Conservation (phyloP, 2,329 filamentous ascomycete genomes). For the Trichoderma harzianum region DNA sequence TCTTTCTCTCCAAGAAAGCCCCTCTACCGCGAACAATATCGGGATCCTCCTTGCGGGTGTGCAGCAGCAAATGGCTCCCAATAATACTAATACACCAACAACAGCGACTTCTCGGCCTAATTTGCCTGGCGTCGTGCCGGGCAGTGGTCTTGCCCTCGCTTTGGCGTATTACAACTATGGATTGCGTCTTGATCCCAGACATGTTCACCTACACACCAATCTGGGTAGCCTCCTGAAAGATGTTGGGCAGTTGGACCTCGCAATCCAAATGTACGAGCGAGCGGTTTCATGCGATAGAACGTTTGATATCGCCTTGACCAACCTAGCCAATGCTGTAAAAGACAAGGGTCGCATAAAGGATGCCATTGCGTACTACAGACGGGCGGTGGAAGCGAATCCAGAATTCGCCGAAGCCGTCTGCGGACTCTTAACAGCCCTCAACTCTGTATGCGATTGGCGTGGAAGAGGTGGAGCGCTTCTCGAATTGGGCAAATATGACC, state of each 20-base stretch:
- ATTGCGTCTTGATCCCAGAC: slow-evolving; percentile 76
- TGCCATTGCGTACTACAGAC: slow-evolving; percentile 86
- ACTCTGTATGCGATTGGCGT: slow-evolving; percentile 94
- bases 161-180: slow-evolving; percentile 96
- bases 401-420: slow-evolving; percentile 97
- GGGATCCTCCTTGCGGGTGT: slow-evolving; percentile 95
- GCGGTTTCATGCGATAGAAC: slow-evolving; percentile 89
- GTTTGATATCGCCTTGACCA: slow-evolving; percentile 95
- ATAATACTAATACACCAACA: slow-evolving; percentile 26
- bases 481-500: slow-evolving; percentile 70
- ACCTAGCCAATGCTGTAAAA: slow-evolving; percentile 95
- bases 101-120: slow-evolving; percentile 29
- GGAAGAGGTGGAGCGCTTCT: slow-evolving; percentile 81
- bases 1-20: slow-evolving; percentile 88
- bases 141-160: slow-evolving; percentile 83
- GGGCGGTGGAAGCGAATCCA: slow-evolving; percentile 86
- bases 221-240: slow-evolving; percentile 93
- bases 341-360: slow-evolving; percentile 90
- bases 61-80: slow-evolving; percentile 56
- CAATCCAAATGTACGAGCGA: slow-evolving; percentile 95
- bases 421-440: slow-evolving; percentile 88
- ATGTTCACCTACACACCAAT: slow-evolving; percentile 96
- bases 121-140: slow-evolving; percentile 77
- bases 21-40: slow-evolving; percentile 97
- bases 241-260: slow-evolving; percentile 85